A percentile compares a stretch with the other conserved stretches of the same genome.
Evolutionary conservation across 495 filamentous ascomycete genomes (phyloP).

Genomic region (Evansstolkia leycettana): DNA sequence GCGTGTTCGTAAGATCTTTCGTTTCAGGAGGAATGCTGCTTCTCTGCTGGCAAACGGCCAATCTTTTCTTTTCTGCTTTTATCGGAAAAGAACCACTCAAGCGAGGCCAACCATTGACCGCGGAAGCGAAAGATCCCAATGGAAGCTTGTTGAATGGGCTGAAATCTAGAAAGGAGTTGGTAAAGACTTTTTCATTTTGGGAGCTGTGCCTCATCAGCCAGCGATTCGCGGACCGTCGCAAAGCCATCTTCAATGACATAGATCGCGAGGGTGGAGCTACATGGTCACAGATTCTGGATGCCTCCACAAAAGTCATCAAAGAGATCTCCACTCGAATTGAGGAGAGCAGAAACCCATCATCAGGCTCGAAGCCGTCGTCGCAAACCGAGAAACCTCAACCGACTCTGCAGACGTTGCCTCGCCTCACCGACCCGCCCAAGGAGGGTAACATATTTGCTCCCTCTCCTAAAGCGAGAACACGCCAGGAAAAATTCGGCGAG

Average conservation of each 20-base stretch:
- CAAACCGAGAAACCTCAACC: slow-evolving; percentile 20
- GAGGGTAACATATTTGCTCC: slow-evolving; percentile 46
- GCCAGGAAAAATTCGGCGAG: slow-evolving; percentile 36
- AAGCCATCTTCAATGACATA: slow-evolving; percentile 78
- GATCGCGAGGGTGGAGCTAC: slow-evolving; percentile 66
- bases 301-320: slow-evolving; percentile 55
- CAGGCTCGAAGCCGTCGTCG: slow-evolving; percentile 13
- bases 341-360: slow-evolving; percentile 38
- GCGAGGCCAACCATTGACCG: slow-evolving; percentile 68
- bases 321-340: slow-evolving; percentile 53
- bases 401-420: slow-evolving; percentile 34
- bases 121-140: slow-evolving; percentile 79
- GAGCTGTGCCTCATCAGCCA: slow-evolving; percentile 72
- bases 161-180: slow-evolving; percentile 45
- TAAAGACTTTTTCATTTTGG: slow-evolving; percentile 77
- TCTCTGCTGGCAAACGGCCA: slow-evolving; percentile 60
- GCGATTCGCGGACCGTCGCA: slow-evolving; percentile 58
- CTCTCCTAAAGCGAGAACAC: slow-evolving; percentile 33
- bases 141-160: slow-evolving; percentile 78
- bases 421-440: slow-evolving; percentile 39
- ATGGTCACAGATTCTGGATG: slow-evolving; percentile 65
- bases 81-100: slow-evolving; percentile 73
- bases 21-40: slow-evolving; percentile 54
- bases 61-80: slow-evolving; percentile 64
- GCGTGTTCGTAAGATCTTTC: slow-evolving; percentile 46